Base-by-base conservation (phyloP, 352 stramenopile species). In the Thraustotheca clavata region DNA sequence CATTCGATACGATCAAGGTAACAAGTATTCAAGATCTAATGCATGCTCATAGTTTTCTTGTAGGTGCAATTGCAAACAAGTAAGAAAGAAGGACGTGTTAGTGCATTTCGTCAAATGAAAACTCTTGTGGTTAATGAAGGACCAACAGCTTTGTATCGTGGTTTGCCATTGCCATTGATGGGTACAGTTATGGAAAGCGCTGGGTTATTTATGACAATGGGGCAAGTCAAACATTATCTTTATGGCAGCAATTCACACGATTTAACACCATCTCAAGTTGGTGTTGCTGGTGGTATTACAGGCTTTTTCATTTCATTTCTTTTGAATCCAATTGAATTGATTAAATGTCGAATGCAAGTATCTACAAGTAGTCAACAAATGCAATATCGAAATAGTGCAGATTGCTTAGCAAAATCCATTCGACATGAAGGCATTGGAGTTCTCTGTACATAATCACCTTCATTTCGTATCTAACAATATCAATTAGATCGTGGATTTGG, bases 311-410 rank as follows among this genome's bases (percentile, higher is more conserved):
- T 62, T 0, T 69, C 67, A 20, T 81, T 75, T 41, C 69, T 77
- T 16, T 34, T 78, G 9, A 78, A 71, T 46, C 74, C 74, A 5
- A 76, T 81, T 46, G 74, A 81, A 49, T 61, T 81, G 5, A 69
- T 81, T 47, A 81, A 80, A 61, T 72, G 70, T 67, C 29, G 62
- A 47, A 69, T 81, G 69, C 74, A 81, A 71, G 55, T 63, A 20
- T 49, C 55, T 38, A 63, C 55, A 9, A 9, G 16, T 8, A 24
- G 43, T 26, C 43, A 52, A 24, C 34, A 63, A 24, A 70, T 75
- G 7, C 72, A 72, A 67, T 62, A 55, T 49, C 22, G 60, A 50
- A 71, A 54, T 74, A 79, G 49, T 66, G 67, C 34, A 67, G 74
- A 39, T 43, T 74, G 12, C 62, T 76, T 35, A 67, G 76, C 55